Evolutionary conservation across 2,329 filamentous ascomycete species (phyloP).

Genomic region (Colletotrichum gloeosporioides): DNA sequence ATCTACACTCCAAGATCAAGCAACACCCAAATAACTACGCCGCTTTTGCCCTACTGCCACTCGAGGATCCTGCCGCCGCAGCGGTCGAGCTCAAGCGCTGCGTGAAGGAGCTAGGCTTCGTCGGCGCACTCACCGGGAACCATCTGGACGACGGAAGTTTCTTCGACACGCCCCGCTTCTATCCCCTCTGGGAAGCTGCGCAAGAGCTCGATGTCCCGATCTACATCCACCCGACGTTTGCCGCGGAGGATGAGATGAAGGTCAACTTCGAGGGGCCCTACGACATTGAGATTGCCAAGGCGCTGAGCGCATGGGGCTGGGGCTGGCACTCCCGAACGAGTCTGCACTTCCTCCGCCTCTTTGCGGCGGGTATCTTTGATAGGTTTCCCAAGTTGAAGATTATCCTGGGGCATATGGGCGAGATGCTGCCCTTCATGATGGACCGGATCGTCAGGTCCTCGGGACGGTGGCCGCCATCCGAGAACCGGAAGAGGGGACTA

Average conservation of each 20-base stretch:
- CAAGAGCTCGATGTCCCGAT: conserved; percentile 53
- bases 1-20: background rate
- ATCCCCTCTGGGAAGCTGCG: conserved; percentile 35
- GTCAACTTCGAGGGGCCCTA: conserved; percentile 29
- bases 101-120: conserved; percentile 33
- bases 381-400: conserved; percentile 41
- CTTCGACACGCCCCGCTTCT: conserved; percentile 34
- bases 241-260: conserved; percentile 23
- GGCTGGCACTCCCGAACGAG: conserved; percentile 9
- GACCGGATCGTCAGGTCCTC: conserved; percentile 42
- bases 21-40: conserved; percentile 36
- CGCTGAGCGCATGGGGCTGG: conserved; percentile 51
- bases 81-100: conserved; percentile 33
- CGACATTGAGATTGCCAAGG: conserved; percentile 63
- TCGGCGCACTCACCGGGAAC: conserved; percentile 31
- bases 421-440: conserved; percentile 60
- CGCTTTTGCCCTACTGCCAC: background rate
- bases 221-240: conserved; percentile 51
- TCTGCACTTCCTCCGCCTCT: conserved; percentile 39
- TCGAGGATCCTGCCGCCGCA: conserved; percentile 27
- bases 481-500: conserved; percentile 41
- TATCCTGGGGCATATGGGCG: conserved; percentile 45
- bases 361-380: conserved; percentile 39
- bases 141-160: conserved; percentile 30
- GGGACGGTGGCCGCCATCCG: conserved; percentile 21